Percentiles rank a stretch among this genome's conserved stretches.
phyloP scores from a whole-genome alignment of 2,329 filamentous ascomycete species.

The Hypoxylon sp. region DNA sequence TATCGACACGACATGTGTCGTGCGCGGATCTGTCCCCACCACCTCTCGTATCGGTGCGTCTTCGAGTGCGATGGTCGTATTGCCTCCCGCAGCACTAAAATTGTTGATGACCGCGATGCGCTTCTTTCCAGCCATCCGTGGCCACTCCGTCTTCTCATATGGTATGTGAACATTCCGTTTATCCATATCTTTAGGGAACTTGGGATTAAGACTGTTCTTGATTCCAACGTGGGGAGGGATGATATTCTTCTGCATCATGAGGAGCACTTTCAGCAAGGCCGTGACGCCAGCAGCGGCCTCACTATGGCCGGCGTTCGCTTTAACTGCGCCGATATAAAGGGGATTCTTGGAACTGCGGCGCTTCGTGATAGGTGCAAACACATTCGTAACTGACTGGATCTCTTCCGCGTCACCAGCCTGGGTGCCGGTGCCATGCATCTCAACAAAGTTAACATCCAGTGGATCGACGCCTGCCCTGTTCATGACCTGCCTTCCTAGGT shows the following conservation, averaged over 20 bases:
- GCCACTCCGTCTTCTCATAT: constrained; percentile 56
- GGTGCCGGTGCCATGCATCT: constrained; percentile 80
- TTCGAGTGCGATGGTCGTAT: constrained; percentile 52
- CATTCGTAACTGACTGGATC: constrained; percentile 71
- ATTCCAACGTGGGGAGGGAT: constrained; percentile 61
- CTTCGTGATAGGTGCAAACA: constrained; percentile 65
- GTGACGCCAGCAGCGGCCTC: constrained; percentile 60
- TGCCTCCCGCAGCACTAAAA: constrained; percentile 65
- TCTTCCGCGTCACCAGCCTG: constrained; percentile 78
- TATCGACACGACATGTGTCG: constrained; percentile 68
- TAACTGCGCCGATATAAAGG: constrained; percentile 63
- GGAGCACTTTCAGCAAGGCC: constrained; percentile 60
- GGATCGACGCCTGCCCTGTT: constrained; percentile 70
- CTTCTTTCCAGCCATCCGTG: constrained; percentile 39
- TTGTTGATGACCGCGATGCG: constrained; percentile 61
- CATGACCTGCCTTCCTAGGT: constrained; percentile 68
- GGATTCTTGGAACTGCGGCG: constrained; percentile 58
- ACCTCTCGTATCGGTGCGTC: constrained; percentile 35
- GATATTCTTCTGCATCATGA: constrained; percentile 58
- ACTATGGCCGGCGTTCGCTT: constrained; percentile 64
- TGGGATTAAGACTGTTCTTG: constrained; percentile 58
- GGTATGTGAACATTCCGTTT: constrained; percentile 60
- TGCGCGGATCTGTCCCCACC: constrained; percentile 54
- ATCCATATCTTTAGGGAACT: constrained; percentile 59
- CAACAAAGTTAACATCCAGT: constrained; percentile 71